Evolutionary conservation across 192 early-diverging fungal species (phyloP), one percentile per base, ranked within the genome.

Genomic region (Mortierella antarctica): DNA sequence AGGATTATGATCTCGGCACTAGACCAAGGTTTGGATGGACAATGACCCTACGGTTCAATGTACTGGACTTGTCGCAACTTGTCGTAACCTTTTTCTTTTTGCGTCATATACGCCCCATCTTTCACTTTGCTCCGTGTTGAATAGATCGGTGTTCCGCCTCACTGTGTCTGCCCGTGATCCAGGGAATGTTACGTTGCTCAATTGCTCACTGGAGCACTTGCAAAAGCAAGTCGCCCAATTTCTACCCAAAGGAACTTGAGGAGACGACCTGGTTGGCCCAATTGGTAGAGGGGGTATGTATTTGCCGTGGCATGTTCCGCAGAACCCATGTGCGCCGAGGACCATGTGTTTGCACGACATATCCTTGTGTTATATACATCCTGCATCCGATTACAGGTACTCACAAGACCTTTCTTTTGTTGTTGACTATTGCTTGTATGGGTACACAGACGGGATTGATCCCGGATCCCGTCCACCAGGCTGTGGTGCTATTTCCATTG

Each of bases 151-250:
- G 21, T 6, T 67, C 64, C 5, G 77, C 70, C 2, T 50, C 59
- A n/a, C 17, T 72, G 2, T 80, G 69, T 41, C 47, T 80, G 31
- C 70, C 77, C 5, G 57, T 80, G 10, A 80, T 80, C 53, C 69
- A 80, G 47, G 62, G 48, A 4, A 80, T 80, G 77, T 54, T 80
- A 31, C 58, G 70, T 5, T 80, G 77, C 53, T 67, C 63, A 8
- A 72, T 80, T 50, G 69, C 70, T 10, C 77, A 80, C 41, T 80
- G 77, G 77, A 72, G 41, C 31, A 63, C 48, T 20, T 80, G 77
- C 65, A 80, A 72, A 60, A 80, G 67, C 48, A 51, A 23, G 12
- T 49, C 55, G 39, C 65, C 67, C 6, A 60, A 41, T 40, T 51
- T 70, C 15, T 80, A 80, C 53, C 70, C 77, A 62, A 80, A 80